Evolutionary conservation across 2,329 filamentous ascomycete species (phyloP), one percentile per base, ranked within the genome.

Genomic region (Gaeumannomyces tritici): DNA sequence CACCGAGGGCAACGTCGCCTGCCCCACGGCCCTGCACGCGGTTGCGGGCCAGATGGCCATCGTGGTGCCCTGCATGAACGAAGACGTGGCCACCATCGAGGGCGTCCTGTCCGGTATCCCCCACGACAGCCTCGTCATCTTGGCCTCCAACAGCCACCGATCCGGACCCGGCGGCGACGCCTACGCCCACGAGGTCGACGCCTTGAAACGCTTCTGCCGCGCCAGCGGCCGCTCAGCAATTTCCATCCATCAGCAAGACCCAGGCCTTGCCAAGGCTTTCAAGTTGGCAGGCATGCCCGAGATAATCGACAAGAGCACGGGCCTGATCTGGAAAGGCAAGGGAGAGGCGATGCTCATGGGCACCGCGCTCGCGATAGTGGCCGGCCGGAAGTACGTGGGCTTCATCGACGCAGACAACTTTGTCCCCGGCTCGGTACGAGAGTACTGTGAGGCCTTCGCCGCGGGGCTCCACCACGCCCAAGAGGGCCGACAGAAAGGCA

Each of bases 381-480:
- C 65, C 0, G 61, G 64, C 5, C 60, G 63, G 18, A 61, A 62
- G 21, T 74, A 73, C 60, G 66, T 74, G 57, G 72, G 72, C 33
- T 74, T 72, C 62, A 65, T 74, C 55, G 72, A 74, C 62, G 71
- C 72, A 15, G 72, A 74, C 66, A 73, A 72, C 66, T 67, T 68
- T 47, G 63, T 71, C 26, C 66, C 71, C 1, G 67, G 68, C 2
- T 69, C 71, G 7, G 69, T 73, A 26, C 63, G 66, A 55, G 72
- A 74, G 62, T 74, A 74, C 67, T 73, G 71, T 66, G 65, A 66
- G 54, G 69, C 66, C 42, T 74, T 69, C 62, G 71, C 72, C 12
- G 68, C 71, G 26, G 72, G 70, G 8, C 69, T 74, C 9, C 66
- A 70, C 62, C 66, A 71, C 47, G 67, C 67, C 13, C 62, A 57